Base-by-base conservation (phyloP, 371 early-diverging fungal species). In the Mucor indicus region DNA sequence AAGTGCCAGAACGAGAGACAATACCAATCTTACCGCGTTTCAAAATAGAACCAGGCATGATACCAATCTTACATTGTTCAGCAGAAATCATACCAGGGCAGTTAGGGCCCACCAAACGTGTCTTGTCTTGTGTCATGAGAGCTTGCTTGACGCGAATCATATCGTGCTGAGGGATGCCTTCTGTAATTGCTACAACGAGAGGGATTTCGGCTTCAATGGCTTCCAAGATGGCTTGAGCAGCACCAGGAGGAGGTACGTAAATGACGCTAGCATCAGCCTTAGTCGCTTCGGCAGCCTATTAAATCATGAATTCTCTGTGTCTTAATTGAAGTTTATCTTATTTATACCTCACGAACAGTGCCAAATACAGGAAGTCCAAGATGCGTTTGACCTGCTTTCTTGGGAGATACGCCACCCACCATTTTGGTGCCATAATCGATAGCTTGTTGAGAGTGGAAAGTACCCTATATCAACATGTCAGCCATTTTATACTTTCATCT, bases 31-130 rank as follows among this genome's bases (percentile, higher is more conserved):
- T 93, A 51, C 99, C 99, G 62, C 82, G 85, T 75, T 76, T 84
- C 84, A 96, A 95, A 75, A 98, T 98, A 72, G 93, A 91, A 44
- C 96, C 99, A 30, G 98, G 98, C 98, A 98, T 98, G 75, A 98
- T 98, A 57, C 99, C 99, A 52, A 98, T 96, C 87, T 98, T 98
- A 85, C 99, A 98, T 62, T 89, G 92, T 38, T 80, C 91, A 25
- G 99, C 96, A 47, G 91, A 89, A 75, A 98, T 98, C 78, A 98
- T 96, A 67, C 99, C 99, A 16, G 99, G 99, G 79, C 99, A 98
- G 89, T 98, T 98, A 69, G 99, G 99, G 29, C 99, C 99, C 38
- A 98, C 89, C 43, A 98, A 84, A 51, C 99, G 90, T 13, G 98
- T 86, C 84, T 94, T 95, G 71, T 61, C 63, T 74, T 95, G 95